Evolutionary conservation across 2,329 filamentous ascomycete genomes (phyloP), one percentile per base, ranked within the genome.

Genomic region (Pleurostoma richardsiae): DNA sequence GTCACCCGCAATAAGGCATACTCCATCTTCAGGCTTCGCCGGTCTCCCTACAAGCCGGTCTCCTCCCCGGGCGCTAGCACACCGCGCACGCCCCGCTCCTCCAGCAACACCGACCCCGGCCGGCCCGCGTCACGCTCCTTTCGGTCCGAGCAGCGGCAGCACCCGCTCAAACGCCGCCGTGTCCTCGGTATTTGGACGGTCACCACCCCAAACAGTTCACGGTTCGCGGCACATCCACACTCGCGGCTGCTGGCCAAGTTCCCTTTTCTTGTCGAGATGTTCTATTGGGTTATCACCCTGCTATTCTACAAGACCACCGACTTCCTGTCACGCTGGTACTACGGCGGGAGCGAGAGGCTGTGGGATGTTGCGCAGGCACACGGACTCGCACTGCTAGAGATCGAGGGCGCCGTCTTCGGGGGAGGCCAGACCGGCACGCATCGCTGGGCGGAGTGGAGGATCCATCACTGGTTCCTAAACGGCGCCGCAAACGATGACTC

Each of bases 251-350:
- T 85, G 42, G 74, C 80, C 55, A 82, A 81, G 54, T 83, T 82
- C 53, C 83, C 84, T 4, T 87, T 87, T 58, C 62, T 87, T 46
- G 74, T 87, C 42, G 83, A 87, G 62, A 86, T 87, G 81, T 86
- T 86, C 61, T 87, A 87, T 67, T 87, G 83, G 83, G 72, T 76
- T 40, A 71, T 86, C 54, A 85, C 82, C 57, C 78, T 83, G 52
- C 69, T 75, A 41, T 82, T 84, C 59, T 86, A 86, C 65, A 71
- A 76, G 36, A 68, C 81, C 61, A 83, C 80, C 6, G 74, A 77
- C 11, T 66, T 73, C 11, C 60, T 74, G 5, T 74, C 77, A 3
- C 70, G 76, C 48, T 61, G 63, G 42, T 65, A 77, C 46, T 80
- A 79, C 48, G 74, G 75, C 33, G 71, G 73, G 40, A 69, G 71